Base-by-base conservation (phyloP, 2,329 filamentous ascomycete genomes). In the Onygena corvina region DNA sequence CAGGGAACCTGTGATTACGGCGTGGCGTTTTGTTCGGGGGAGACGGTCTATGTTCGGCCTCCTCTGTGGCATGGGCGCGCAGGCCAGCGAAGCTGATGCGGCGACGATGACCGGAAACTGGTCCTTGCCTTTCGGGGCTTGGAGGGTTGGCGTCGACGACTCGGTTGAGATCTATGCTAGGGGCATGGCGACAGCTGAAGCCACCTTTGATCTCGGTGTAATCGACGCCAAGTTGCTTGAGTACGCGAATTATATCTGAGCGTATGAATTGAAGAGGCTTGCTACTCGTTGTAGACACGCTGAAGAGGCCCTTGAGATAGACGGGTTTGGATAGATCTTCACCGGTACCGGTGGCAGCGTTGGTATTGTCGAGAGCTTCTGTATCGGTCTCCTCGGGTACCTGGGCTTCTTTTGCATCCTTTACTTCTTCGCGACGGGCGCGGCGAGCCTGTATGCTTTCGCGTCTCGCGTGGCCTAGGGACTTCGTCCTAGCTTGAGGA, bases 221-320 rank as follows among this genome's bases (percentile, higher is more conserved):
- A 9, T 93, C 84, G n/a, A 96, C 87, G 12, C 86, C 85, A 12
- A 96, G 77, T 63, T 90, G 83, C 57, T 81, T 83, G 47, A 98
- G 70, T 2, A 96, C 92, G 46, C 90, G 78, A 61, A 93, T 93
- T 58, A 98, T 86, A 62, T 98, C 92, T 4, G 80, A 73, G 33
- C 90, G 81, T 54, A 98, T 98, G 52, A 87, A 80, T 1, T 81
- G 73, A 8, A 96, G 78, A 1, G 90, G 86, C 62, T 93, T 94
- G 61, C 83, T 92, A 51, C 88, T 95, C 4, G 92, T 98, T 0
- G 92, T 98, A 3, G 87, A 93, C 48, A 96, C 92, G 60, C 90
- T 96, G 70, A 98, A 96, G 14, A 98, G 75, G 3, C 92, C 92
- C 67, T 96, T 98, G 50, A 98, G 77, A 64, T 84, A 96, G 2